phyloP scores from a whole-genome alignment of 805 yeast genomes.

The Candida anglica region DNA sequence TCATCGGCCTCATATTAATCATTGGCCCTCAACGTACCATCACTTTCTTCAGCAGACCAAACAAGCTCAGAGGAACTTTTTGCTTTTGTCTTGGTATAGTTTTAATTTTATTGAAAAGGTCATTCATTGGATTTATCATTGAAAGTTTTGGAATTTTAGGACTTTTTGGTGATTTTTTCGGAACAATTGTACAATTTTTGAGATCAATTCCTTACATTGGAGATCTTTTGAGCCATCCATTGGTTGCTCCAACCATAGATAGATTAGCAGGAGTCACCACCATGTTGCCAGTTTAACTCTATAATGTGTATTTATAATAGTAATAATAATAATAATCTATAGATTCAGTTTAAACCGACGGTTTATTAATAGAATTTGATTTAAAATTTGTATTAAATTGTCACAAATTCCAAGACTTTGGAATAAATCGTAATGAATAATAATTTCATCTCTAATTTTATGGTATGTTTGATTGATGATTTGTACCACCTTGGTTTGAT shows the following conservation, averaged over 20 bases:
- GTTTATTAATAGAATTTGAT: not conserved
- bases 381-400: not conserved
- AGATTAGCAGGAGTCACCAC: slow-evolving; percentile 37
- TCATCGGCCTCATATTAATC: slow-evolving; percentile 78
- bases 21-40: slow-evolving; percentile 85
- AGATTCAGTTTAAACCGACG: no score
- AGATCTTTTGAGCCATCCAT: slow-evolving; percentile 75
- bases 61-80: slow-evolving; percentile 80
- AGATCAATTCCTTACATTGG: slow-evolving; percentile 88
- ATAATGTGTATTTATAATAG: no score
- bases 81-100: slow-evolving; percentile 75
- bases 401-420: not conserved
- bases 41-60: slow-evolving; percentile 80
- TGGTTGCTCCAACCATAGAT: slow-evolving; percentile 65
- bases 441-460: slow-evolving; percentile 1
- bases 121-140: slow-evolving; percentile 79
- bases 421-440: not conserved
- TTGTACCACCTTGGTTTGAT: not conserved
- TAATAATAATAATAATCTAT: no score
- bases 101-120: slow-evolving; percentile 67
- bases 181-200: slow-evolving; percentile 80
- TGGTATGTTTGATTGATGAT: not conserved
- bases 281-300: slow-evolving; percentile 36
- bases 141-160: slow-evolving; percentile 90
- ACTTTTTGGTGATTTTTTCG: slow-evolving; percentile 89